A percentile compares a stretch with the other conserved stretches of the same genome.
Conservation (phyloP, 352 stramenopile genomes). For the Globisporangium middletonii region DNA sequence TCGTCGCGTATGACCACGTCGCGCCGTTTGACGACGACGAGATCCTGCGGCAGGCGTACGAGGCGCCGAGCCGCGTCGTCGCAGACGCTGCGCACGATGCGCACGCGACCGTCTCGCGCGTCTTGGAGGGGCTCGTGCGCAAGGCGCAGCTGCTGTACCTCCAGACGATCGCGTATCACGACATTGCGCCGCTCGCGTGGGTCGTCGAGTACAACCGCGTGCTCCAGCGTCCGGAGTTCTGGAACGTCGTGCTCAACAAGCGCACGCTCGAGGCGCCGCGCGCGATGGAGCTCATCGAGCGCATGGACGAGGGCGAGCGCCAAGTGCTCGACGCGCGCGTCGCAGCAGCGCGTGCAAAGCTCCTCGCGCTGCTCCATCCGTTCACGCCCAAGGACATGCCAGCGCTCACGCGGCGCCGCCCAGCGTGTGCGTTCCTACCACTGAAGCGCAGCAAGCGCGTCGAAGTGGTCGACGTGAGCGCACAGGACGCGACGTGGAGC, state of each 20-base stretch:
- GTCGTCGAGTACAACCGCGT: slow-evolving; percentile 56
- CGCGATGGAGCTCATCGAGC: slow-evolving; percentile 50
- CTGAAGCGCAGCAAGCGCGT: not conserved
- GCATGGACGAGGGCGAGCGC: slow-evolving; percentile 44
- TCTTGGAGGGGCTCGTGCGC: slow-evolving; percentile 25
- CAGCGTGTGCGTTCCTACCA: slow-evolving; percentile 34
- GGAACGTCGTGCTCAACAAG: slow-evolving; percentile 72
- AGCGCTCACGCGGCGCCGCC: slow-evolving; percentile 29
- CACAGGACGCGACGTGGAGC: not conserved
- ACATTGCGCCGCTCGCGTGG: slow-evolving; percentile 65
- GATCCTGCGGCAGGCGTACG: slow-evolving; percentile 32
- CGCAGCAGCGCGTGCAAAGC: slow-evolving; percentile 43
- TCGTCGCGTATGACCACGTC: slow-evolving; percentile 53
- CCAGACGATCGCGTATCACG: slow-evolving; percentile 61
- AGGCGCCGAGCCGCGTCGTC: slow-evolving; percentile 20
- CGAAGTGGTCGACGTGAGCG: not conserved
- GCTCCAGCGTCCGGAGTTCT: slow-evolving; percentile 50
- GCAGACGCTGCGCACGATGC: slow-evolving; percentile 34
- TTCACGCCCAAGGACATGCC: slow-evolving; percentile 44
- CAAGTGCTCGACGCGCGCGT: slow-evolving; percentile 50
- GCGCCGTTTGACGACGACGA: slow-evolving; percentile 34
- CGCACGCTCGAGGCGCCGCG: slow-evolving; percentile 42
- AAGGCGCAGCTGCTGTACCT: slow-evolving; percentile 52
- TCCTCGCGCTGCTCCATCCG: slow-evolving; percentile 45
- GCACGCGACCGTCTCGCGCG: slow-evolving; percentile 24